Base-by-base conservation (phyloP, 129 eudicot genomes). In the Cynara cardunculus region DNA sequence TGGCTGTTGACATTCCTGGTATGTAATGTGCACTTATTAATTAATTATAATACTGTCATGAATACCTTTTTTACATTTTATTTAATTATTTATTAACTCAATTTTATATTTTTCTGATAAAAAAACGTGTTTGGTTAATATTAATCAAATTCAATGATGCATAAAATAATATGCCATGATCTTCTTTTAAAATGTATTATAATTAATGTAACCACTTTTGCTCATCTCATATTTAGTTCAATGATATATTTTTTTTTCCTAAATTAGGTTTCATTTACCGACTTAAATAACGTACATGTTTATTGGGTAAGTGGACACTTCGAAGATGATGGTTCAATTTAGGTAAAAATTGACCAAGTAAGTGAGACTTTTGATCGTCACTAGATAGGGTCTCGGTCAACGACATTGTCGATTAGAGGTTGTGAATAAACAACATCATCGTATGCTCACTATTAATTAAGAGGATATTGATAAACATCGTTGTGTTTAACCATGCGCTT, bases 1-100 rank as follows among this genome's bases (percentile, higher is more conserved):
- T 83, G 10, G 93, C 94, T 59, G 21, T 56, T 64, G 80, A 87
- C 24, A 61, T 94, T 72, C 90, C 88, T 76, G 98, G 98, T 93
- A 73, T 65, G 46, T 3, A 64, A 26, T 11, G 80, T 49, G 9
- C 3, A 46, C 25, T 35, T 5, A 5, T 14, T 49, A 16, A 14
- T 49, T 5, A 18, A 49, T 18, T 49, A 49, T 49, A 49, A 49
- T 49, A 49, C 0, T 3, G 18, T 16, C 62, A 49, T 49, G 22
- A 46, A 16, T 16, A 49, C 61, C 21, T 16, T 49, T 49, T 49
- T 14, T 8, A 16, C 62, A 1, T 49, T 49, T 16, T 16, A 16
- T 49, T 49, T 49, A 49, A 49, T 46, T 14, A n/a, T 18, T n/a
- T 56, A 24, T 56, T 56, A 18, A 18, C 0, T 56, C 9, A 18